A percentile compares a stretch with the other conserved stretches of the same genome.
These are phyloP conservation scores for Ogataea allantospora DNA, from an alignment of 805 yeast species.

Conservation along the genomic window DNA sequence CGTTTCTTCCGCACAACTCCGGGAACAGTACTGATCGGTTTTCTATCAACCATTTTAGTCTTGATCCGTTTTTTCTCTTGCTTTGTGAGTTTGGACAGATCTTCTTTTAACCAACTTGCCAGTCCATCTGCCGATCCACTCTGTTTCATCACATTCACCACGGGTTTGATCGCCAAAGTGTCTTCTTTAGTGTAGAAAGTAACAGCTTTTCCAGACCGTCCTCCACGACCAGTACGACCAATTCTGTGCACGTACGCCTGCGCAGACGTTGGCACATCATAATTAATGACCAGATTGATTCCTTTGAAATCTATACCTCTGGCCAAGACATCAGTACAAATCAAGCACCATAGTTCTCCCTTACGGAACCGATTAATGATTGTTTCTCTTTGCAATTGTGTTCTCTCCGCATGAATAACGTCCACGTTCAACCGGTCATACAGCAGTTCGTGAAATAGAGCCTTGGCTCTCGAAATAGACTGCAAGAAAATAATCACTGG, in stretches of 20 bases:
- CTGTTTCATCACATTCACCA: conserved; percentile 92
- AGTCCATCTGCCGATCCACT: conserved; percentile 68
- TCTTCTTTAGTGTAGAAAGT: conserved; percentile 95
- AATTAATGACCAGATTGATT: conserved; percentile 89
- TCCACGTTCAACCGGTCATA: conserved; percentile 93
- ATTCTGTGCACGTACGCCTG: conserved; percentile 96
- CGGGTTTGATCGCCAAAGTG: conserved; percentile 67
- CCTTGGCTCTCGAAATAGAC: conserved; percentile 90
- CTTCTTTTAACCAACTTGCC: conserved; percentile 74
- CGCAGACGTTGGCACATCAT: conserved; percentile 92
- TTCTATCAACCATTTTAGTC: conserved; percentile 58
- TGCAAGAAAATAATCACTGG: conserved; percentile 92
- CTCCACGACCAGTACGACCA: conserved; percentile 98
- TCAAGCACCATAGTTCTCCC: conserved; percentile 94
- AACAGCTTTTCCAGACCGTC: conserved; percentile 79
- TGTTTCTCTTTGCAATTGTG: conserved; percentile 81
- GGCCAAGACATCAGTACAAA: conserved; percentile 93
- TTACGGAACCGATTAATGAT: conserved; percentile 79
- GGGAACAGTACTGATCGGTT: conserved; percentile 83
- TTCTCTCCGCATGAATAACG: conserved; percentile 92
- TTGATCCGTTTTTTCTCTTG: conserved; percentile 62
- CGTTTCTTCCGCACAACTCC: conserved; percentile 61
- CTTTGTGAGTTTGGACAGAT: conserved; percentile 61
- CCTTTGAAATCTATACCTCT: conserved; percentile 98
- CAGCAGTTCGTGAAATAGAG: conserved; percentile 85